Conservation (phyloP, 2,329 filamentous ascomycete species). For the Calonectria montana region DNA sequence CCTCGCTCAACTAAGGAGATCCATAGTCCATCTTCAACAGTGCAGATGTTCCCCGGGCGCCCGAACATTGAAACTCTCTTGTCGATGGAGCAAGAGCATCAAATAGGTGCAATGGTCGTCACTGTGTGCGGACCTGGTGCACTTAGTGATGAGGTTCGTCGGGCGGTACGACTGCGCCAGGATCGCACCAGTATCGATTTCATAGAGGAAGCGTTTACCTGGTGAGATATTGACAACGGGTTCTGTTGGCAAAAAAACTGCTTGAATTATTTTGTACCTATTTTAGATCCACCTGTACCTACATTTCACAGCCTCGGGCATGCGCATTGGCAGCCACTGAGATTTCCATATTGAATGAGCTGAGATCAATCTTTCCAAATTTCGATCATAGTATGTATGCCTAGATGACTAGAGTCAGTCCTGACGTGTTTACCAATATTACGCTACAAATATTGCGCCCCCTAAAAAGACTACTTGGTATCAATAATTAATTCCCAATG, state of each 20-base stretch:
- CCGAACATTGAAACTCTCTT: slow-evolving; percentile 80
- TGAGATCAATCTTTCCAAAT: not conserved
- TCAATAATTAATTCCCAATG: too few species aligned
- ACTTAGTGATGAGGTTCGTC: slow-evolving; percentile 79
- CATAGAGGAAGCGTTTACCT: slow-evolving; percentile 80
- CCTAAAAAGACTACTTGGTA: too few species aligned
- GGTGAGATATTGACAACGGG: slow-evolving; percentile 50
- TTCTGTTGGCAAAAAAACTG: not conserved
- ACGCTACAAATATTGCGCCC: too few species aligned
- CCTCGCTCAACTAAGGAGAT: slow-evolving; percentile 84
- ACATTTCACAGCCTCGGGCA: slow-evolving; percentile 15
- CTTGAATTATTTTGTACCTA: slow-evolving; percentile 10
- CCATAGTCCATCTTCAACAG: slow-evolving; percentile 79
- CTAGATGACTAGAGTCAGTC: too few species aligned
- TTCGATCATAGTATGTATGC: too few species aligned
- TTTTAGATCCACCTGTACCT: slow-evolving; percentile 24
- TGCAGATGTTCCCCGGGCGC: slow-evolving; percentile 86
- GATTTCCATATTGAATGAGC: not conserved
- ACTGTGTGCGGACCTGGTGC: slow-evolving; percentile 80
- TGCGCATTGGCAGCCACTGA: not conserved
- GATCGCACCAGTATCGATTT: slow-evolving; percentile 78
- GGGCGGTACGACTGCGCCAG: slow-evolving; percentile 73
- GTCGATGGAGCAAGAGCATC: slow-evolving; percentile 78
- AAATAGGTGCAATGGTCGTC: slow-evolving; percentile 79
- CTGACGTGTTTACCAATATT: too few species aligned